Conservation (phyloP, 2,329 filamentous ascomycete species). For the Pseudodiploospora longispora region DNA sequence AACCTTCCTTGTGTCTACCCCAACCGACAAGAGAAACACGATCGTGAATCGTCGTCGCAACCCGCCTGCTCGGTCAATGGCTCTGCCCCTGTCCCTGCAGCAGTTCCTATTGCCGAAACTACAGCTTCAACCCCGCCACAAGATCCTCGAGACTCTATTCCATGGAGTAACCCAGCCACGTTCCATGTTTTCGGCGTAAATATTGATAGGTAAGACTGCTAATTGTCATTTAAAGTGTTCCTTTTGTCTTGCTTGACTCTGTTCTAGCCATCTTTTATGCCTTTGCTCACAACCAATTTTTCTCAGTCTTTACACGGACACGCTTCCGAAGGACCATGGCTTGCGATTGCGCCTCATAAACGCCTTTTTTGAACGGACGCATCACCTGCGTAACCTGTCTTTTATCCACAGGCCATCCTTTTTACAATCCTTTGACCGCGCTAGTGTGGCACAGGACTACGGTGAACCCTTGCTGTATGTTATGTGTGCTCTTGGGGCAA, state of each 20-base stretch:
- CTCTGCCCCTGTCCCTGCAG: neutral
- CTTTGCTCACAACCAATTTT: too few relatives aligned
- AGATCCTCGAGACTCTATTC: neutral
- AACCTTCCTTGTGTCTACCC: constrained; percentile 14
- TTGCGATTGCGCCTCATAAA: constrained; percentile 11
- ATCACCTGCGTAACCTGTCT: constrained; percentile 13
- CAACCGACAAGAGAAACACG: constrained; percentile 7
- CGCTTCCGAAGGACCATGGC: constrained; percentile 10
- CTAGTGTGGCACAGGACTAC: constrained; percentile 13
- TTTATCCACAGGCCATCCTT: constrained; percentile 18
- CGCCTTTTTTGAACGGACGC: constrained; percentile 16
- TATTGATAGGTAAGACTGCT: constrained; percentile 3
- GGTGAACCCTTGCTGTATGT: constrained; percentile 16
- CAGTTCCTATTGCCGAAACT: neutral
- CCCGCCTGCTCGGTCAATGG: constrained; percentile 5
- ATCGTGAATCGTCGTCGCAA: constrained; percentile 5
- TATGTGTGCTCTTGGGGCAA: constrained; percentile 17
- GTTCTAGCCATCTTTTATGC: neutral
- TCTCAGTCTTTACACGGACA: constrained; percentile 10
- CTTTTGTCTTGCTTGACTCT: neutral
- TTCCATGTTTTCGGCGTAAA: constrained; percentile 4
- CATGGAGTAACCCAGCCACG: constrained; percentile 1
- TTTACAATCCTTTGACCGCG: constrained; percentile 15
- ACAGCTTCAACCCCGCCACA: neutral
- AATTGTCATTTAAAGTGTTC: neutral